Percentiles rank a stretch among this genome's conserved stretches.
phyloP scores from a whole-genome alignment of 2,329 filamentous ascomycete species.

The Colletotrichum sp. region DNA sequence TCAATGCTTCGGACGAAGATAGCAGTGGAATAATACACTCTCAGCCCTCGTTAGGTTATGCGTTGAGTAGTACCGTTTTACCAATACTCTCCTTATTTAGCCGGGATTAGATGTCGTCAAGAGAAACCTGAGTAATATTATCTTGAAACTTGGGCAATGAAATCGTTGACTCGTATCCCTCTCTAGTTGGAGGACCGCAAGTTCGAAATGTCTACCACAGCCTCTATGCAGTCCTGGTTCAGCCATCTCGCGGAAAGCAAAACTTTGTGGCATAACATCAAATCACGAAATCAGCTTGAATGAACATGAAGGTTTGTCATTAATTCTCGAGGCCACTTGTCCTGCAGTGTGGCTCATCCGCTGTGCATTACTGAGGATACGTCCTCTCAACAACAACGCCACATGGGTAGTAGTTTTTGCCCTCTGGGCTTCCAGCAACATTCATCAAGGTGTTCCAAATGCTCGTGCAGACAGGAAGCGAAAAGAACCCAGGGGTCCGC shows the following conservation, averaged over 20 bases:
- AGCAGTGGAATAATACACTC: neutral
- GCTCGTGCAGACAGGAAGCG: constrained; percentile 1
- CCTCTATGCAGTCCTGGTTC: neutral
- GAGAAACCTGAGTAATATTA: too few species aligned
- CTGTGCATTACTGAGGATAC: neutral
- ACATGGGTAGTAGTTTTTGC: neutral
- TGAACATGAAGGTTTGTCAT: neutral
- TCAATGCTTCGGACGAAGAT: neutral
- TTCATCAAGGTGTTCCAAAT: neutral
- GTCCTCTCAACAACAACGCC: neutral
- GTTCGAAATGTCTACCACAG: neutral
- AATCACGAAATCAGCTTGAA: neutral
- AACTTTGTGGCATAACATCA: neutral
- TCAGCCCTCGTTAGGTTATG: neutral
- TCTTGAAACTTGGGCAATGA: neutral
- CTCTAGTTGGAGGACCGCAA: neutral
- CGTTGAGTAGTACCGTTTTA: neutral
- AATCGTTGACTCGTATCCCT: neutral
- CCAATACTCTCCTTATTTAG: neutral
- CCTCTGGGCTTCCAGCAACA: neutral
- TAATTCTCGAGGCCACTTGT: neutral
- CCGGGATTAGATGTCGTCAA: neutral
- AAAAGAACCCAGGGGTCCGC: neutral
- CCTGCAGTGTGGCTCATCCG: neutral
- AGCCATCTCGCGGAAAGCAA: neutral